A percentile compares a stretch with the other conserved stretches of the same genome.
These are phyloP conservation scores for Alnus rubra DNA, from an alignment of 306 rosid species.

Conservation along the genomic window DNA sequence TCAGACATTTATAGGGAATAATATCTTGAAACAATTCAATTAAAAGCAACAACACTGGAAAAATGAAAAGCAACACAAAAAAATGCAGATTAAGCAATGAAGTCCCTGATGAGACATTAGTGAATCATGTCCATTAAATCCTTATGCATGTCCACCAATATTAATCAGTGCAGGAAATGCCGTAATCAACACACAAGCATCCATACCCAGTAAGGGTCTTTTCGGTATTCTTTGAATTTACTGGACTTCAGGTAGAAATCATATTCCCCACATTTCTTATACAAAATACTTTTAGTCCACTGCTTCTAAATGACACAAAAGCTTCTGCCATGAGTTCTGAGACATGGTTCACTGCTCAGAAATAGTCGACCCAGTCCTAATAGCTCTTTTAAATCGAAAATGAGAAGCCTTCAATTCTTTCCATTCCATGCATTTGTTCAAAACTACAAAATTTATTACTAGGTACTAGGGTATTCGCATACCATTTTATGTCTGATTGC, in stretches of 20 bases:
- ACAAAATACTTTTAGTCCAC: too few relatives aligned
- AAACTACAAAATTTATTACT: neutral
- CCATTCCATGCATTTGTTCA: neutral
- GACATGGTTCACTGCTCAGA: neutral
- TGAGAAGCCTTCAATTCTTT: neutral
- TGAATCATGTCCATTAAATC: neutral
- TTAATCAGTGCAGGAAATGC: too few relatives aligned
- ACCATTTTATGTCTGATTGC: neutral
- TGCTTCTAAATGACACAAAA: neutral
- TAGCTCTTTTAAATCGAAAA: neutral
- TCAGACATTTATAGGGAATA: neutral
- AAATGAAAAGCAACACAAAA: slow-evolving; percentile 3
- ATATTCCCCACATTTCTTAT: neutral
- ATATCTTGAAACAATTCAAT: neutral
- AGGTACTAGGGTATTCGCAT: neutral
- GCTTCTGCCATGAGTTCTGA: neutral
- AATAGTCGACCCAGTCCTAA: neutral
- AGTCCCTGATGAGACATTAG: neutral
- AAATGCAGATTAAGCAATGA: neutral
- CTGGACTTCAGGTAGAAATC: neutral
- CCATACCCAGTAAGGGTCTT: neutral
- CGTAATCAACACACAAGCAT: neutral
- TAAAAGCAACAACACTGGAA: neutral
- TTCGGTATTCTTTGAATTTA: neutral
- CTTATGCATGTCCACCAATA: neutral